These are phyloP conservation scores for Benincasa hispida DNA, from an alignment of 306 rosid species.

Conservation along the genomic window DNA sequence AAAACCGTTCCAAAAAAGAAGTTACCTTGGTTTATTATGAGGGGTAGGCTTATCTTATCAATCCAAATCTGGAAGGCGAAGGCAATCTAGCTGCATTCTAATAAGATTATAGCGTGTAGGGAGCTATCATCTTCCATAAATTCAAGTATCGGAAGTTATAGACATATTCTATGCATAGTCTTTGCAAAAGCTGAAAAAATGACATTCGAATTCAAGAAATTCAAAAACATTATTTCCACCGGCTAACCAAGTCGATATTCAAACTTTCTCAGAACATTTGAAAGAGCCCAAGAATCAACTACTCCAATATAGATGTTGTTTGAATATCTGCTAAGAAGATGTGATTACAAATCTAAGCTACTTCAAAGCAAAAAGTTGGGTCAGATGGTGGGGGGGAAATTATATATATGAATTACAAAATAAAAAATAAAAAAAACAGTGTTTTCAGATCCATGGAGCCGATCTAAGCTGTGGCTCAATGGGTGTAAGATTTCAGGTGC, in stretches of 20 bases:
- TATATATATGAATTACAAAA: not conserved
- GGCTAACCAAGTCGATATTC: conserved; percentile 66
- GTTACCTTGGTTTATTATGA: conserved; percentile 62
- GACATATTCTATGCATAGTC: not conserved
- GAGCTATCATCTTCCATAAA: conserved; percentile 69
- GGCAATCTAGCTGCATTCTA: conserved; percentile 58
- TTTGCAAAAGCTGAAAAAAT: not conserved
- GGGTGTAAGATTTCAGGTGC: not conserved
- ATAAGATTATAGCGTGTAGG: conserved; percentile 80
- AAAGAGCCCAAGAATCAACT: conserved; percentile 86
- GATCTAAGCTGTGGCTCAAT: not conserved
- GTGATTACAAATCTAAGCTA: conserved; percentile 12
- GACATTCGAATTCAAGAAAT: not conserved
- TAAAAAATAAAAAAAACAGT: too few species aligned
- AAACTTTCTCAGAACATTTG: conserved; percentile 69
- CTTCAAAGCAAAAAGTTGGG: not conserved
- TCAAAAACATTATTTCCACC: conserved; percentile 32
- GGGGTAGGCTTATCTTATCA: conserved; percentile 38
- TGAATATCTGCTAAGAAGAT: conserved; percentile 54
- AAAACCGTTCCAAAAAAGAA: not conserved
- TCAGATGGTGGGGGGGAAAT: not conserved
- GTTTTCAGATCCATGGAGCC: not conserved
- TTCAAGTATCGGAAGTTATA: not conserved
- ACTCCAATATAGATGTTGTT: conserved; percentile 75
- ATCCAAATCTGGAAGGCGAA: conserved; percentile 64